phyloP scores from a whole-genome alignment of 179 eudicot genomes.

The Amaranthus tricolor region DNA sequence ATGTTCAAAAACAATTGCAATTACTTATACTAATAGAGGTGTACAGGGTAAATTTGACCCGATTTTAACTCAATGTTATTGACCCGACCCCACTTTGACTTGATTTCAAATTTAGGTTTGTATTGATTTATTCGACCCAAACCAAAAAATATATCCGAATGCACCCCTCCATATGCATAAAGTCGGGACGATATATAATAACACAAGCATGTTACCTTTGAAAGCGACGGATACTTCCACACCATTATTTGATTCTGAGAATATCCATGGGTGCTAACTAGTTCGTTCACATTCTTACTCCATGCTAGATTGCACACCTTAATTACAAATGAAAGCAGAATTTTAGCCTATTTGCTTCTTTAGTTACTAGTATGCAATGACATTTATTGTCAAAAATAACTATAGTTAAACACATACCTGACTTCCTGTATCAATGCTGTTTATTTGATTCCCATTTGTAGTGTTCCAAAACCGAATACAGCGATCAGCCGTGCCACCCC shows the following conservation, averaged over 20 bases:
- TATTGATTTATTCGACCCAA: too few species aligned
- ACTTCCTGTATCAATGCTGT: slow-evolving; percentile 85
- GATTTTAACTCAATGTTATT: too few species aligned
- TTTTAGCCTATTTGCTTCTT: not conserved
- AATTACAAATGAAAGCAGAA: not conserved
- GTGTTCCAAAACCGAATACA: slow-evolving; percentile 98
- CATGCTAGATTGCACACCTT: slow-evolving; percentile 99
- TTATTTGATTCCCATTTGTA: slow-evolving; percentile 74
- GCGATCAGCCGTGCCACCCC: slow-evolving; percentile 97
- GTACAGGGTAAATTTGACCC: too few species aligned
- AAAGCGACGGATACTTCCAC: slow-evolving; percentile 91
- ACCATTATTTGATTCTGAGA: slow-evolving; percentile 98
- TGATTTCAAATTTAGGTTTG: too few species aligned
- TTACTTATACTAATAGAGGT: not conserved
- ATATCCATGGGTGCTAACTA: slow-evolving; percentile 98
- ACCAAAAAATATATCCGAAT: too few species aligned
- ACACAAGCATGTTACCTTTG: slow-evolving; percentile 47
- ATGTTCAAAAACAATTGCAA: not conserved
- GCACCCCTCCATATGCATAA: too few species aligned
- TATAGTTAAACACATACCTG: slow-evolving; percentile 43
- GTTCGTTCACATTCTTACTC: slow-evolving; percentile 97
- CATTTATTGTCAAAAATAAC: not conserved
- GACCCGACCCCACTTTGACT: too few species aligned
- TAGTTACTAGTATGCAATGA: not conserved
- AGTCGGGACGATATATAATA: not conserved